These are phyloP conservation scores for Monosporozyma yasuniensis DNA, from an alignment of 805 yeast species.

Conservation along the genomic window DNA sequence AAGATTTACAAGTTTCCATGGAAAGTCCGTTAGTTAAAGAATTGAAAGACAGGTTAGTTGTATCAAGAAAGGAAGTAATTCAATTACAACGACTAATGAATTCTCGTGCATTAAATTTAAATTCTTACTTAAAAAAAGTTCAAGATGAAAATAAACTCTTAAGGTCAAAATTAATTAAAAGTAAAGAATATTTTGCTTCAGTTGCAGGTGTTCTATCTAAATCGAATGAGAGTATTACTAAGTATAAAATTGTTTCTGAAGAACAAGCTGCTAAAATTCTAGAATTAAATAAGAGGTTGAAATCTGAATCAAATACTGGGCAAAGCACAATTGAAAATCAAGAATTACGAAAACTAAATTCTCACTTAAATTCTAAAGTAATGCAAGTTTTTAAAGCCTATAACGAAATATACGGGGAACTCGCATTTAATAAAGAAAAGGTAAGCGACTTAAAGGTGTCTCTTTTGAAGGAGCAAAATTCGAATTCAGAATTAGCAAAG, in stretches of 20 bases:
- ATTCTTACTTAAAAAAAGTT: constrained; percentile 1
- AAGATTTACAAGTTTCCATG: constrained; percentile 1
- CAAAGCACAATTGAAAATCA: too few species aligned
- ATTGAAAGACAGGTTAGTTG: constrained; percentile 6
- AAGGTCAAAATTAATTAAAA: neutral
- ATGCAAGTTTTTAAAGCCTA: constrained; percentile 3
- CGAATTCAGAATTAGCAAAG: neutral
- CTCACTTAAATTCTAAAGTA: too few species aligned
- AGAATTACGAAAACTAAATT: too few species aligned
- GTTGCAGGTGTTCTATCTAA: constrained; percentile 4
- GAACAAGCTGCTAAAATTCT: neutral
- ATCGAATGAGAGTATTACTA: neutral
- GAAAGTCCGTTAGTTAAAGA: constrained; percentile 11
- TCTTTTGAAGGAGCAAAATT: neutral
- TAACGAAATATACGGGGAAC: neutral
- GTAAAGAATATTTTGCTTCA: neutral
- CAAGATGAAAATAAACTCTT: neutral
- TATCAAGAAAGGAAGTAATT: constrained; percentile 5
- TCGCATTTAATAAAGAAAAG: neutral
- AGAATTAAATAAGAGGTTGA: neutral
- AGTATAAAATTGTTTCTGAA: neutral
- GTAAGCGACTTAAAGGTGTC: neutral
- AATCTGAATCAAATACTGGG: neutral
- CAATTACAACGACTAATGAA: constrained; percentile 3
- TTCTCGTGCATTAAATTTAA: constrained; percentile 8